Percentiles rank a stretch among this genome's conserved stretches.
phyloP scores from a whole-genome alignment of 495 filamentous ascomycete genomes.

The Corynascus novoguineensis region DNA sequence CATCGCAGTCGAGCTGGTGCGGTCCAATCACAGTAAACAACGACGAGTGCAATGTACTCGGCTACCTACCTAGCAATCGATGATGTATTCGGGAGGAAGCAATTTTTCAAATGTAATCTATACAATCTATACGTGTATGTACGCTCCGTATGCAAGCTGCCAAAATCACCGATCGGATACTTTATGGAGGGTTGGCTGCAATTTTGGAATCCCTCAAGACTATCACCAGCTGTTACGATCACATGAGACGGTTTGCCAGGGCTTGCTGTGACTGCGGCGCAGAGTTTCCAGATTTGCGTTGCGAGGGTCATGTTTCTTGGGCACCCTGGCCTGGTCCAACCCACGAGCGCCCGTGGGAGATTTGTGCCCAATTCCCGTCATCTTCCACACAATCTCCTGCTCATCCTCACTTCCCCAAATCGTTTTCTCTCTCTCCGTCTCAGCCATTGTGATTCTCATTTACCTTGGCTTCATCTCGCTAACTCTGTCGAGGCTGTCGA shows the following conservation, averaged over 20 bases:
- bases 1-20: background rate
- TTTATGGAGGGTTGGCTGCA: background rate
- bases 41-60: too few species aligned
- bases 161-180: too few species aligned
- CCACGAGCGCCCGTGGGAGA: background rate
- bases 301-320: background rate
- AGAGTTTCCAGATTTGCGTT: background rate
- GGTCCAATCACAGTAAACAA: background rate
- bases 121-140: too few species aligned
- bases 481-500: background rate
- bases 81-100: too few species aligned
- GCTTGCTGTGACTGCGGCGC: constrained; percentile 3
- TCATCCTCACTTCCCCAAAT: background rate
- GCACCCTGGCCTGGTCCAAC: background rate
- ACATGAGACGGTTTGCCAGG: background rate
- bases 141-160: too few species aligned
- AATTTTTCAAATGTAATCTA: too few species aligned
- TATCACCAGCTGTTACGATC: background rate
- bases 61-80: too few species aligned
- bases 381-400: background rate
- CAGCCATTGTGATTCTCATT: background rate
- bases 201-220: background rate
- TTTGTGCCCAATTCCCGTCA: background rate
- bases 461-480: background rate
- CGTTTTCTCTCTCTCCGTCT: background rate